Base-by-base conservation (phyloP, 176 grass and related monocot genomes). In the Stipa capillata region DNA sequence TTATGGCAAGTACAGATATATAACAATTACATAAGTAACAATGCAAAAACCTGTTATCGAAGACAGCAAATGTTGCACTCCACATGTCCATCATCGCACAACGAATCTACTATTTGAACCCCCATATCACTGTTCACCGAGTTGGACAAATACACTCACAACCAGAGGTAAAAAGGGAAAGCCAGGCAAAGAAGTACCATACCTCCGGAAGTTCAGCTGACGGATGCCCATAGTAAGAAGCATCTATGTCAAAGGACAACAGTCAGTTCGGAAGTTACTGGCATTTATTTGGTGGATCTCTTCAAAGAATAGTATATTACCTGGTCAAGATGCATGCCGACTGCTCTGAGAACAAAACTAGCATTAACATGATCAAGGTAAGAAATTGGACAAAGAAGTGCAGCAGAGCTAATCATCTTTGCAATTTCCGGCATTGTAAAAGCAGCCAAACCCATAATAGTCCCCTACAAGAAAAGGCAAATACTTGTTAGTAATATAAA, bases 361-460 rank as follows among this genome's bases (percentile, higher is more conserved):
- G 95, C 74, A 85, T 37, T 97, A 32, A 97, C 35, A 79, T 97
- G 91, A 85, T 94, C 43, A 25, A 97, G 90, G 81, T 97, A 97
- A 62, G 95, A 92, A 92, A 97, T 97, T 63, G 95, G 95, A 73
- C 95, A 97, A 72, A 97, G 87, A 88, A 97, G 95, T 56, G 89
- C 95, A 69, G 95, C 95, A 41, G 91, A 88, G 56, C 91, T 84
- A 83, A 97, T 86, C 89, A 94, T 90, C 18, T 90, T 78, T 37
- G 79, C 73, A 69, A 90, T 83, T 79, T 97, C 87, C 69, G 91
- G 89, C 48, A 84, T 77, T 67, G 95, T 89, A 60, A 97, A 92
- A 56, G 95, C 91, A 85, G 95, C 89, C 50, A 94, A 74, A 68
- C 88, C 95, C 95, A 97, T 97, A 49, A 97, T 92, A 83, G 95